Percentiles rank a stretch among this genome's conserved stretches.
Evolutionary conservation across 306 rosid species (phyloP).

Genomic region (Vigna radiata): DNA sequence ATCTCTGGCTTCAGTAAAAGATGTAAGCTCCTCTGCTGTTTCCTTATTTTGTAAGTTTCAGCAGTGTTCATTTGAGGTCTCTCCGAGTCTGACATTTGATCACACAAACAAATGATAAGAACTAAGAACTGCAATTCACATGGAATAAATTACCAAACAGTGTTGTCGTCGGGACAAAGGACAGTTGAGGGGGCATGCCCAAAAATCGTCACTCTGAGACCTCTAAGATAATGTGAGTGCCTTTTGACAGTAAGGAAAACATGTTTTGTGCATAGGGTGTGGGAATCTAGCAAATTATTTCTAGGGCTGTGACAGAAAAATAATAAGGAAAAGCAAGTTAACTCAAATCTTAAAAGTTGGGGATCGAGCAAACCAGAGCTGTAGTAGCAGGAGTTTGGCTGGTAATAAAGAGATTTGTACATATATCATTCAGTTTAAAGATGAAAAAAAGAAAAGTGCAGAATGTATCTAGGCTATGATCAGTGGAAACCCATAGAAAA

Average conservation of each 20-base stretch:
- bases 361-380: not conserved
- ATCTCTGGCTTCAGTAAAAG: constrained; percentile 53
- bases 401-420: constrained; percentile 3
- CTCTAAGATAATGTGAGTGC: constrained; percentile 12
- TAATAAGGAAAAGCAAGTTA: constrained; percentile 31
- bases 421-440: constrained; percentile 18
- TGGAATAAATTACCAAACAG: constrained; percentile 39
- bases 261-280: not conserved
- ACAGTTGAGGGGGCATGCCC: not conserved
- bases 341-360: constrained; percentile 10
- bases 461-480: not conserved
- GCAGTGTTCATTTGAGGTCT: constrained; percentile 33
- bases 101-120: constrained; percentile 40
- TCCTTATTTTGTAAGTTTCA: constrained; percentile 50
- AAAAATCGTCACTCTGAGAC: constrained; percentile 33
- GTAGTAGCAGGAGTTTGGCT: constrained; percentile 12
- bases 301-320: constrained; percentile 15
- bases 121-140: constrained; percentile 33
- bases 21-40: constrained; percentile 50
- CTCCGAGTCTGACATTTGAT: constrained; percentile 43
- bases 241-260: constrained; percentile 14
- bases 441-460: constrained; percentile 2
- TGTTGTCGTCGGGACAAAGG: not conserved
- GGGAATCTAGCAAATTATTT: not conserved
- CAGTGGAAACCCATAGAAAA: constrained; percentile 12